Conservation (phyloP, 2,329 filamentous ascomycete species). For the Tolypocladium ovalisporum region DNA sequence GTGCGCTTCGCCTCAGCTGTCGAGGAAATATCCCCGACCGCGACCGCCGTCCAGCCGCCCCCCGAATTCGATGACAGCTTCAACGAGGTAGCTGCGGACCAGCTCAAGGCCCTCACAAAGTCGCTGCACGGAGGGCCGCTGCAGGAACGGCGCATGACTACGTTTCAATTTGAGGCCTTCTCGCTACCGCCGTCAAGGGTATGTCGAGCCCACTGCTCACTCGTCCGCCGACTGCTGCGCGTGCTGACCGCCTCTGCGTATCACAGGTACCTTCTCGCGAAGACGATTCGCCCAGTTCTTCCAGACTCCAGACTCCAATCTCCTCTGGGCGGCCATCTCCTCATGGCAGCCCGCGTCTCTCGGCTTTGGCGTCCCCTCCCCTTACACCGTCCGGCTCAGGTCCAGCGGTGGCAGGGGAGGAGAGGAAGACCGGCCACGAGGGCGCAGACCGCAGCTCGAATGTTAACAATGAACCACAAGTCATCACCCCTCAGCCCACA, state of each 20-base stretch:
- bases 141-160: conserved; percentile 73
- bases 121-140: conserved; percentile 64
- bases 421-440: conserved; percentile 17
- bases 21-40: conserved; percentile 48
- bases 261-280: conserved; percentile 49
- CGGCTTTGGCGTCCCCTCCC: conserved; percentile 75
- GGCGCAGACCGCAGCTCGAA: conserved; percentile 28
- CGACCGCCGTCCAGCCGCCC: conserved; percentile 28
- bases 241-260: not conserved
- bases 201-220: conserved; percentile 27
- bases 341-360: conserved; percentile 53
- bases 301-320: conserved; percentile 52
- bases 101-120: conserved; percentile 61
- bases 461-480: conserved; percentile 23
- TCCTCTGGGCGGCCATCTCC: conserved; percentile 57
- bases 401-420: conserved; percentile 19
- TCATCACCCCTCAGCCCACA: conserved; percentile 61
- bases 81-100: conserved; percentile 41
- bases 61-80: conserved; percentile 17
- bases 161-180: conserved; percentile 82
- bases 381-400: conserved; percentile 74
- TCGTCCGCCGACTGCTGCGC: not conserved
- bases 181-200: conserved; percentile 79
- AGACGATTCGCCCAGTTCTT: conserved; percentile 48
- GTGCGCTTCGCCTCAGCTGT: conserved; percentile 65